Evolutionary conservation across 2,329 filamentous ascomycete genomes (phyloP), one percentile per base, ranked within the genome.

Genomic region (Diaporthe nobilis): DNA sequence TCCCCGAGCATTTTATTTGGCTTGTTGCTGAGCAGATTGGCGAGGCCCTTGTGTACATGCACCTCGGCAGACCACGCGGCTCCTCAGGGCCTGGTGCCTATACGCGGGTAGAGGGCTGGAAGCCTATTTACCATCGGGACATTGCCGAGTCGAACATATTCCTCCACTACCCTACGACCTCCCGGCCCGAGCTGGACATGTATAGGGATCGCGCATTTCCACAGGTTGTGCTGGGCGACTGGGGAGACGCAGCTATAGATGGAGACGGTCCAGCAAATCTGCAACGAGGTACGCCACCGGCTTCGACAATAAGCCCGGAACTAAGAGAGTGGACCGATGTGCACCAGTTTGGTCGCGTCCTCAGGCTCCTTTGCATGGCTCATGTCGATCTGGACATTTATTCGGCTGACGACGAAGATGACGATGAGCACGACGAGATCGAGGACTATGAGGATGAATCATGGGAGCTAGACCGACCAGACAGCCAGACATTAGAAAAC

Each of bases 1-100:
- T 70, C 3, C 65, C 65, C 20, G 65, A 70, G n/a, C 65, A 70
- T 8, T 70, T 70, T 5, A 70, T 70, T 20, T 70, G 44, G 65
- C 49, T 22, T 12, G 47, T 70, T 20, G 44, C 44, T 22, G 65
- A 70, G 49, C 31, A 25, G 13, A 39, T 70, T 15, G 65, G 65
- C 31, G 65, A 70, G 31, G 65, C 65, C 8, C 51, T 70, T 17
- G 47, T 70, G 10, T 53, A 53, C 25, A n/a, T 53, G 47, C 65
- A 70, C 28, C 47, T 70, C 13, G 65, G 65, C 6, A 49, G 47
- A 39, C 65, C 47, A 31, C 47, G 37, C 12, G 65, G 65, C 22
- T 20, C 31, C 20, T 53, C 65, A 9, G 65, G 65, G 8, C 65
- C 65, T 2, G 22, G 8, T 25, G 22, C 47, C 10, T 70, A 31